phyloP scores from a whole-genome alignment of 495 filamentous ascomycete genomes.

The Eremomyces bilateralis region DNA sequence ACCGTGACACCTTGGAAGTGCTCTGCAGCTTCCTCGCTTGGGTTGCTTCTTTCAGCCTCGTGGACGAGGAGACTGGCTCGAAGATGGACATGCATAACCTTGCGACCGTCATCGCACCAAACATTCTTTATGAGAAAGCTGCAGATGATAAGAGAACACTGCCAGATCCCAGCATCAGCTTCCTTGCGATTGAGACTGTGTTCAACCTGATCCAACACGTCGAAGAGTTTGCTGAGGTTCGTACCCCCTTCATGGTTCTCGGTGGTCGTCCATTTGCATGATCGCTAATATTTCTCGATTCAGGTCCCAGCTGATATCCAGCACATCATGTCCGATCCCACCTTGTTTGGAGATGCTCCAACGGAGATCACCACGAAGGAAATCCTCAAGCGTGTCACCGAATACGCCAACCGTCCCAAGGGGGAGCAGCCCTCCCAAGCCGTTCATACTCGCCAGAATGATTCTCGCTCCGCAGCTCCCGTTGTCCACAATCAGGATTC shows the following conservation, averaged over 20 bases:
- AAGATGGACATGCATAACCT: slow-evolving; percentile 99
- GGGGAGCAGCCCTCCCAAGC: no score
- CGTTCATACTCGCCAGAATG: no score
- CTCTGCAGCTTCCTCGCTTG: slow-evolving; percentile 94
- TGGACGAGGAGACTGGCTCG: slow-evolving; percentile 80
- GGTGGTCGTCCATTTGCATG: no score
- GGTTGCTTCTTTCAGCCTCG: slow-evolving; percentile 89
- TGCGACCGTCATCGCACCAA: slow-evolving; percentile 93
- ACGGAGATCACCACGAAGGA: slow-evolving; percentile 92
- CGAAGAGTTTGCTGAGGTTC: slow-evolving; percentile 85
- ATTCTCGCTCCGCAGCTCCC: no score
- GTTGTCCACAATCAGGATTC: no score
- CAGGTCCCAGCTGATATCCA: background rate
- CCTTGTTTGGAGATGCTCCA: no score
- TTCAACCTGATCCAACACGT: slow-evolving; percentile 78
- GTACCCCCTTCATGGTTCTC: slow-evolving; percentile 2
- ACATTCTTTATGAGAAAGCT: slow-evolving; percentile 63
- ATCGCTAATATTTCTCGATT: background rate
- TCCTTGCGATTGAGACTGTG: slow-evolving; percentile 80
- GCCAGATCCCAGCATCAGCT: slow-evolving; percentile 55
- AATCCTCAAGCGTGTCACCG: slow-evolving; percentile 32
- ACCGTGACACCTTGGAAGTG: slow-evolving; percentile 88
- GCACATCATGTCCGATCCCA: no score
- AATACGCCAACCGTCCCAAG: background rate
- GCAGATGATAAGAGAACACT: slow-evolving; percentile 28